Evolutionary conservation across 2,329 filamentous ascomycete species (phyloP).

Genomic region (Ophiocordyceps camponoti-saundersi): DNA sequence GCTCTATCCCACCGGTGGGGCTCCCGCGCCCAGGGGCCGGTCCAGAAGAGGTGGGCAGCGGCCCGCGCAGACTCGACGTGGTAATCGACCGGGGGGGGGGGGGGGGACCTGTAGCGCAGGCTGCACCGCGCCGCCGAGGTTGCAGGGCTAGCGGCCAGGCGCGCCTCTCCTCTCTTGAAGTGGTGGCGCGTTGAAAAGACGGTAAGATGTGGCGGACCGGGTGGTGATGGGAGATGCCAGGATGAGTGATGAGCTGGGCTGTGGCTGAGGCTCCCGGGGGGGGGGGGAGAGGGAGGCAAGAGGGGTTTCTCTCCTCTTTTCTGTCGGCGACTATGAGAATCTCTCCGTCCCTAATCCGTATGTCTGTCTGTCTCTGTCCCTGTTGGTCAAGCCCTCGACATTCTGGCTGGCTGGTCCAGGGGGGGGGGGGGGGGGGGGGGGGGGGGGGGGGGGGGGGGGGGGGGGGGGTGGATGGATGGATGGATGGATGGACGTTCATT

Average conservation of each 20-base stretch:
- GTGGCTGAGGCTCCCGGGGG: not conserved
- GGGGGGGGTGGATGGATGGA: too few relatives aligned
- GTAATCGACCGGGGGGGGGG: not conserved
- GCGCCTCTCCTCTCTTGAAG: not conserved
- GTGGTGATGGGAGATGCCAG: not conserved
- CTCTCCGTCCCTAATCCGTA: too few relatives aligned
- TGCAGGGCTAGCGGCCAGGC: conserved; percentile 2
- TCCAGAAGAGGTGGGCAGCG: not conserved
- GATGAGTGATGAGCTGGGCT: not conserved
- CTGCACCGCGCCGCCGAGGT: conserved; percentile 2
- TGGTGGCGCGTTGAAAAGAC: conserved; percentile 1
- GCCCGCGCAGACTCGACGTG: not conserved
- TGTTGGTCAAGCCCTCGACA: too few relatives aligned
- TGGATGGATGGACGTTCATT: too few relatives aligned
- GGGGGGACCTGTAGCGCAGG: conserved; percentile 1
- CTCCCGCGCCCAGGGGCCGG: not conserved
- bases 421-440: too few relatives aligned
- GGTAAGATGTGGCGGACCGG: not conserved
- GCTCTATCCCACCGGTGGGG: not conserved
- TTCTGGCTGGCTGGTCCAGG: too few relatives aligned
- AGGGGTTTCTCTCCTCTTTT: not conserved
- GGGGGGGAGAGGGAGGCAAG: not conserved
- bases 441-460: too few relatives aligned
- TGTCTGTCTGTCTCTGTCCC: too few relatives aligned
- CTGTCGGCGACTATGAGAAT: too few relatives aligned